These are phyloP conservation scores for Plectosphaerella sp. DNA, from an alignment of 2,329 filamentous ascomycete genomes.

Conservation along the genomic window DNA sequence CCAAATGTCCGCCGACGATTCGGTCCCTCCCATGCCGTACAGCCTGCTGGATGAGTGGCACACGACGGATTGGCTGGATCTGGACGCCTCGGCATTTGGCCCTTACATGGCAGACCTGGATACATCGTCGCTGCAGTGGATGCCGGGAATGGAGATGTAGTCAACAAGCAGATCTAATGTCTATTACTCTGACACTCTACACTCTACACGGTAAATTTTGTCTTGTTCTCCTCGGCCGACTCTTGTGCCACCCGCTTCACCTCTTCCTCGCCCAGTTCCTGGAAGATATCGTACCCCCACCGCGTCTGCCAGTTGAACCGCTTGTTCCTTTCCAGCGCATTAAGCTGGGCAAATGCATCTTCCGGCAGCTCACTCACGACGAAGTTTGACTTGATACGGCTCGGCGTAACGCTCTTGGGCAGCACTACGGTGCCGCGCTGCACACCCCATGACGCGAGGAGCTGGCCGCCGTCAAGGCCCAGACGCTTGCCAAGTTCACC, in stretches of 20 bases:
- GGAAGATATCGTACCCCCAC: slow-evolving; percentile 41
- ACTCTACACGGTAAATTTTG: slow-evolving; percentile 23
- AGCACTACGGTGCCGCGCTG: slow-evolving; percentile 63
- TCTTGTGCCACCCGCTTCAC: slow-evolving; percentile 26
- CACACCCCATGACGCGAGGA: slow-evolving; percentile 56
- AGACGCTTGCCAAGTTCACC: slow-evolving; percentile 40
- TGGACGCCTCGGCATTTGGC: slow-evolving; percentile 16
- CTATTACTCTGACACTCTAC: background rate
- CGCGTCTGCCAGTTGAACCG: slow-evolving; percentile 35
- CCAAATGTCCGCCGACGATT: background rate
- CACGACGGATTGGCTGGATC: slow-evolving; percentile 10
- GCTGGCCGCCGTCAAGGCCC: slow-evolving; percentile 31
- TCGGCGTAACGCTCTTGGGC: slow-evolving; percentile 65
- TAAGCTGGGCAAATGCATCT: slow-evolving; percentile 29
- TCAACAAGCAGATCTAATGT: background rate
- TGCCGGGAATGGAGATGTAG: slow-evolving; percentile 8
- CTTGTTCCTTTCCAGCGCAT: slow-evolving; percentile 34
- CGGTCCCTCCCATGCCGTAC: background rate
- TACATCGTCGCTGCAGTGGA: slow-evolving; percentile 7
- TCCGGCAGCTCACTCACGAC: slow-evolving; percentile 30
- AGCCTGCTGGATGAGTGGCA: slow-evolving; percentile 10
- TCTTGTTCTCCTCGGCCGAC: slow-evolving; percentile 27
- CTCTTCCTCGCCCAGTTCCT: slow-evolving; percentile 31
- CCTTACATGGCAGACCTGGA: slow-evolving; percentile 11
- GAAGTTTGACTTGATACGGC: slow-evolving; percentile 63